Percentiles rank a stretch among this genome's conserved stretches.
These are phyloP conservation scores for Boletus nobilissimus DNA, from an alignment of 1,284 basidiomycete species.

Conservation along the genomic window DNA sequence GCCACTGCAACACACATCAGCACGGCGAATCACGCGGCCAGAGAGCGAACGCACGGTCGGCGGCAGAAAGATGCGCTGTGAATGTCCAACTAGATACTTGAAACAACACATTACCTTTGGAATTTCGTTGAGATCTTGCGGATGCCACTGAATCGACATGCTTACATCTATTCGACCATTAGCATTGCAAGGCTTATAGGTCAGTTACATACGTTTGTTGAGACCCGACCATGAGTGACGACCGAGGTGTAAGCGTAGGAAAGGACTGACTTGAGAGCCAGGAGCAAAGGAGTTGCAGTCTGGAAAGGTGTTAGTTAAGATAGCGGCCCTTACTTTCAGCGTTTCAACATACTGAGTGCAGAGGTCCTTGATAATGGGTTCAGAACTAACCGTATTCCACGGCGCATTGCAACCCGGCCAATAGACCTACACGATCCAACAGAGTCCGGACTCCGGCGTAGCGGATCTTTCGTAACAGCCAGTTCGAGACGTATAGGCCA, in stretches of 20 bases:
- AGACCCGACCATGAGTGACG: neutral
- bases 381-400: neutral
- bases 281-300: slow-evolving; percentile 9
- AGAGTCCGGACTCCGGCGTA: slow-evolving; percentile 18
- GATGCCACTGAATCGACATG: neutral
- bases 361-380: neutral
- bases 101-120: slow-evolving; percentile 6
- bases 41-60: slow-evolving; percentile 23
- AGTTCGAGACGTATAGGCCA: neutral
- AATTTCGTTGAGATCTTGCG: neutral
- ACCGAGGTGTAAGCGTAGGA: neutral
- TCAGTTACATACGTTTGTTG: slow-evolving; percentile 19
- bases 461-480: slow-evolving; percentile 9
- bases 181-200: neutral
- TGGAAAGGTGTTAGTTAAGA: neutral
- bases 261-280: slow-evolving; percentile 12
- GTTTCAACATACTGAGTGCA: slow-evolving; percentile 5
- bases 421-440: slow-evolving; percentile 7
- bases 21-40: rapidly evolving
- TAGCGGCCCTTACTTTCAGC: no score
- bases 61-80: slow-evolving; percentile 1
- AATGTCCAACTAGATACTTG: neutral
- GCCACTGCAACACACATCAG: slow-evolving; percentile 18
- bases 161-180: slow-evolving; percentile 28
- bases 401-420: neutral